A percentile compares a stretch with the other conserved stretches of the same genome.
Evolutionary conservation across 345 rosid genomes (phyloP).

Genomic region (Noccaea caerulescens): DNA sequence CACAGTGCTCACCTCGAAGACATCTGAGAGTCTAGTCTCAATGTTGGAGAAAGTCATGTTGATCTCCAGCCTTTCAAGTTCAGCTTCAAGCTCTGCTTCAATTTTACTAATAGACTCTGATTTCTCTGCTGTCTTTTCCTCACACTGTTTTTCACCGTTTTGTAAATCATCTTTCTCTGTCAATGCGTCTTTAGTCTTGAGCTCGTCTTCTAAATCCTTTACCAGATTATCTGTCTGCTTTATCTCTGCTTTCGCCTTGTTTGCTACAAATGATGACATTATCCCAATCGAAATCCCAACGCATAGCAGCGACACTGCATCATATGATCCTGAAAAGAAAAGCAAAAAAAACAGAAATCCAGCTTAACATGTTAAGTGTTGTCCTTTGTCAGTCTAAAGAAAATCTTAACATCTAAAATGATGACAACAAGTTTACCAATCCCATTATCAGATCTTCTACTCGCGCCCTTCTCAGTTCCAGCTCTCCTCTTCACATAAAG

Average conservation of each 20-base stretch:
- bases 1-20: constrained; percentile 57
- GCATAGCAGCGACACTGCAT: constrained; percentile 55
- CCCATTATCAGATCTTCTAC: constrained; percentile 40
- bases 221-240: constrained; percentile 70
- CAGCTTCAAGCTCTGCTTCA: constrained; percentile 98
- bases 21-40: constrained; percentile 53
- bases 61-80: constrained; percentile 82
- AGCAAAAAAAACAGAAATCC: constrained; percentile 13
- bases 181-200: constrained; percentile 68
- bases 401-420: not conserved
- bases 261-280: constrained; percentile 56
- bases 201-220: constrained; percentile 76
- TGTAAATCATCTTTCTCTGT: constrained; percentile 51
- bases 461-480: constrained; percentile 10
- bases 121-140: constrained; percentile 49
- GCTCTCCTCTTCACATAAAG: constrained; percentile 46
- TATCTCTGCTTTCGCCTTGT: constrained; percentile 54
- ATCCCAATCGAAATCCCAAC: constrained; percentile 76
- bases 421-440: constrained; percentile 16
- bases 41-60: constrained; percentile 53
- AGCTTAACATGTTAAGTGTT: constrained; percentile 16
- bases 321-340: constrained; percentile 49
- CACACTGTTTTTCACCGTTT: constrained; percentile 37
- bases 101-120: constrained; percentile 66
- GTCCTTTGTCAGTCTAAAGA: not conserved